These are phyloP conservation scores for Deinandra increscens DNA, from an alignment of 129 eudicot genomes.

Conservation along the genomic window DNA sequence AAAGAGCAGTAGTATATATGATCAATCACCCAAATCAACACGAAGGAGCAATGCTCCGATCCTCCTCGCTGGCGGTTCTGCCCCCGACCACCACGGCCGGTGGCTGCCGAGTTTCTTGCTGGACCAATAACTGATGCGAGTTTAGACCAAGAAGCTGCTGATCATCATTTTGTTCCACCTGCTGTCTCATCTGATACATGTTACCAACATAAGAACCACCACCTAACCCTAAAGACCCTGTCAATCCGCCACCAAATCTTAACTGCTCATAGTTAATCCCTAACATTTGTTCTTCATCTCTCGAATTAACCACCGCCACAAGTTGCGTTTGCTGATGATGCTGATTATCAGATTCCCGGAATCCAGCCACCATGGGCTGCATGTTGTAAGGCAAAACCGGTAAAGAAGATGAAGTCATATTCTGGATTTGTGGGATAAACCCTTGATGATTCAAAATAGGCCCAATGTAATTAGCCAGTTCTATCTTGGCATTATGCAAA, in stretches of 20 bases:
- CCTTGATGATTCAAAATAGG: slow-evolving; percentile 49
- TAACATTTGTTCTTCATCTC: slow-evolving; percentile 31
- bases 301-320: slow-evolving; percentile 34
- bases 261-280: slow-evolving; percentile 25
- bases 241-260: slow-evolving; percentile 26
- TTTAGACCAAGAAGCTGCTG: slow-evolving; percentile 23
- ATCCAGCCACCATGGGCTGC: slow-evolving; percentile 39
- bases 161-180: slow-evolving; percentile 12
- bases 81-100: background rate
- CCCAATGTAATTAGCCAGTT: slow-evolving; percentile 49
- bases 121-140: slow-evolving; percentile 27
- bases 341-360: slow-evolving; percentile 17
- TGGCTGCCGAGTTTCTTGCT: slow-evolving; percentile 27
- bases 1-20: background rate
- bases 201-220: slow-evolving; percentile 24
- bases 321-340: slow-evolving; percentile 34
- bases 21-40: slow-evolving; percentile 33
- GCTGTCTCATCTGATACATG: slow-evolving; percentile 39
- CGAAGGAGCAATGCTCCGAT: slow-evolving; percentile 31
- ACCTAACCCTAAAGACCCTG: slow-evolving; percentile 46
- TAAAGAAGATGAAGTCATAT: slow-evolving; percentile 23
- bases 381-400: slow-evolving; percentile 45
- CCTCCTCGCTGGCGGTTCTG: slow-evolving; percentile 28
- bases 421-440: slow-evolving; percentile 33
- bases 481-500: slow-evolving; percentile 40